A percentile compares a stretch with the other conserved stretches of the same genome.
These are phyloP conservation scores for Penicilliopsis zonata DNA, from an alignment of 495 filamentous ascomycete genomes.

Conservation along the genomic window DNA sequence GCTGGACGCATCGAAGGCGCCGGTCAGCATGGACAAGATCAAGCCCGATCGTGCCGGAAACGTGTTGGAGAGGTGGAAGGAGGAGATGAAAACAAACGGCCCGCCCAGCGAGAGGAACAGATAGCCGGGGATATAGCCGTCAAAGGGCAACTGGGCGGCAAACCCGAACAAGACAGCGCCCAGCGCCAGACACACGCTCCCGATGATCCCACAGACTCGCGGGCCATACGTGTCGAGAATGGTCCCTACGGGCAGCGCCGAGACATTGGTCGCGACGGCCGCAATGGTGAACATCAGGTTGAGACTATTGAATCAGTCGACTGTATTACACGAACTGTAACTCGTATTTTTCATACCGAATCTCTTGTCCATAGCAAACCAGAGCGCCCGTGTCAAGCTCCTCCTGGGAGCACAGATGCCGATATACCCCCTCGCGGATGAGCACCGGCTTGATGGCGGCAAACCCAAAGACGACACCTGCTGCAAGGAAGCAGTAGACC, in stretches of 20 bases:
- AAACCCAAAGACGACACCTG: constrained; percentile 68
- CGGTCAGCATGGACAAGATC: constrained; percentile 75
- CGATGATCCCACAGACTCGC: constrained; percentile 61
- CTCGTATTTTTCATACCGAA: constrained; percentile 41
- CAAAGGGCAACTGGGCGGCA: constrained; percentile 47
- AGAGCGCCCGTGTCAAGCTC: constrained; percentile 48
- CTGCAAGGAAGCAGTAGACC: constrained; percentile 70
- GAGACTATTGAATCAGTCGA: constrained; percentile 26
- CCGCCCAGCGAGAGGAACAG: constrained; percentile 74
- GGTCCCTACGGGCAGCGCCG: constrained; percentile 52
- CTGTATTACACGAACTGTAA: background rate
- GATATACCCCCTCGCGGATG: constrained; percentile 64
- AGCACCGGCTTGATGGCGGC: constrained; percentile 76
- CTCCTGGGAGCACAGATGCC: constrained; percentile 44
- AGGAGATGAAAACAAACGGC: constrained; percentile 82
- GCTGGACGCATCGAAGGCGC: constrained; percentile 81
- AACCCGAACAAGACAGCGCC: constrained; percentile 63
- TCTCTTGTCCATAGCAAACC: constrained; percentile 65
- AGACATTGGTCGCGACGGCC: constrained; percentile 56
- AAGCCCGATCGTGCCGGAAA: constrained; percentile 79
- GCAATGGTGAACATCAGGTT: constrained; percentile 88
- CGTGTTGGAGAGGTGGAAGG: constrained; percentile 86
- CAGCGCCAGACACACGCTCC: constrained; percentile 52
- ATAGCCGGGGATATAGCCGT: constrained; percentile 70
- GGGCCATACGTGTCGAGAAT: constrained; percentile 76